Conservation (phyloP, 2,329 filamentous ascomycete genomes). For the Arthrocladium fulminans region DNA sequence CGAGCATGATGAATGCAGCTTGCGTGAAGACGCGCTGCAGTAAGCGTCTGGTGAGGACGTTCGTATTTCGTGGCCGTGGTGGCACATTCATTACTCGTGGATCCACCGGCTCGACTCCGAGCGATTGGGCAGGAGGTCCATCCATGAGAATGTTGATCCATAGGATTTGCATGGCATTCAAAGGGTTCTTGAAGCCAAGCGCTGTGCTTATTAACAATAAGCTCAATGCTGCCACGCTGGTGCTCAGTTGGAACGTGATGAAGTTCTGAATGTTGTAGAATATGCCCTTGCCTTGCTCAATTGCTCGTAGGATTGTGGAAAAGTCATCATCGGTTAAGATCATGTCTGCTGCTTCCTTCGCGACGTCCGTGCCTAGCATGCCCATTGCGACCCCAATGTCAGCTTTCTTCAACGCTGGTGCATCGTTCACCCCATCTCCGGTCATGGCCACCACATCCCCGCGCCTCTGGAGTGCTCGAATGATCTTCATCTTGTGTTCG, state of each 20-base stretch:
- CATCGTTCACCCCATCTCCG: conserved; percentile 95
- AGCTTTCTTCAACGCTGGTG: conserved; percentile 89
- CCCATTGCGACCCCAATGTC: conserved; percentile 99
- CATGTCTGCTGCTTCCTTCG: conserved; percentile 88
- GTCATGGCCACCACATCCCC: conserved; percentile 99
- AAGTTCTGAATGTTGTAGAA: conserved; percentile 99
- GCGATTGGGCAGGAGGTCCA: conserved; percentile 89
- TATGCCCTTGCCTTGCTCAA: conserved; percentile 97
- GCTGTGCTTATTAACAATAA: conserved; percentile 88
- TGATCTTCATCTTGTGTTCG: conserved; percentile 97
- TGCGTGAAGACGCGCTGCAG: conserved; percentile 80
- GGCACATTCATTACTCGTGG: conserved; percentile 88
- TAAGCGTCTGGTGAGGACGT: conserved; percentile 77
- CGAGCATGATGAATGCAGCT: conserved; percentile 80
- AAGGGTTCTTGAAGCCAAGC: conserved; percentile 84
- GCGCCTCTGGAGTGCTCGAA: conserved; percentile 78
- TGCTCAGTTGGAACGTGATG: conserved; percentile 94
- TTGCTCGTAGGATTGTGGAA: conserved; percentile 81
- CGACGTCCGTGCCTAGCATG: conserved; percentile 86
- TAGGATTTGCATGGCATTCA: conserved; percentile 98
- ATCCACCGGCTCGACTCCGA: conserved; percentile 91
- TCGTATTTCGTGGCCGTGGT: conserved; percentile 74
- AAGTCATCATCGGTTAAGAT: conserved; percentile 85
- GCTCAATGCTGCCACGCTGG: conserved; percentile 84
- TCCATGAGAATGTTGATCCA: conserved; percentile 99